Evolutionary conservation across 2,329 filamentous ascomycete species (phyloP).

Genomic region (Leptographium radiaticola): DNA sequence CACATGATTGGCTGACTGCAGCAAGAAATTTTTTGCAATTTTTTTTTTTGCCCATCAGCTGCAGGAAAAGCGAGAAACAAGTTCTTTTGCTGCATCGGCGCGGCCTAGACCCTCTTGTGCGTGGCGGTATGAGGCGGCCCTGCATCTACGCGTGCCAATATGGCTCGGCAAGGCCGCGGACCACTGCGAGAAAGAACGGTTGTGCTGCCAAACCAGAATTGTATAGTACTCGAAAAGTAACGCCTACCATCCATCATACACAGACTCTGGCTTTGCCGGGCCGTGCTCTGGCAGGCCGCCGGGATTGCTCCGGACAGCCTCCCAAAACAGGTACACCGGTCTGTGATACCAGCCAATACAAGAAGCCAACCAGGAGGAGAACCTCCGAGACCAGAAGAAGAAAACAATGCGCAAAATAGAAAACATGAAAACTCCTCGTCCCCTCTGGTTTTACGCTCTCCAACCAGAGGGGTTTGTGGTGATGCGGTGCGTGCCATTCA

Average conservation of each 20-base stretch:
- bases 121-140: no score
- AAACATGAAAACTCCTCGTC: conserved; percentile 3
- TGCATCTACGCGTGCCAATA: no score
- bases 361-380: neutral
- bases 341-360: neutral
- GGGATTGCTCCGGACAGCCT: neutral
- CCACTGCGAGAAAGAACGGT: neutral
- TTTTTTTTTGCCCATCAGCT: neutral
- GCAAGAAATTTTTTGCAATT: neutral
- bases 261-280: conserved; percentile 3
- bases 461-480: neutral
- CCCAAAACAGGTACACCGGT: neutral
- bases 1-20: neutral
- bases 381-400: neutral
- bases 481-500: neutral
- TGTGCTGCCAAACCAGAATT: neutral
- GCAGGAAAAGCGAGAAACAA: neutral
- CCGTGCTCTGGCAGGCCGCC: neutral
- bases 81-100: no score
- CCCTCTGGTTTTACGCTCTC: conserved; percentile 1
- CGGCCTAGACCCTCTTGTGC: no score
- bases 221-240: conserved; percentile 9
- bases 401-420: neutral
- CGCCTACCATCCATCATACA: conserved; percentile 14
- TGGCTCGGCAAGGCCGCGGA: no score